Evolutionary conservation across 1,284 basidiomycete species (phyloP).

Genomic region (Boletellus deceptivus): DNA sequence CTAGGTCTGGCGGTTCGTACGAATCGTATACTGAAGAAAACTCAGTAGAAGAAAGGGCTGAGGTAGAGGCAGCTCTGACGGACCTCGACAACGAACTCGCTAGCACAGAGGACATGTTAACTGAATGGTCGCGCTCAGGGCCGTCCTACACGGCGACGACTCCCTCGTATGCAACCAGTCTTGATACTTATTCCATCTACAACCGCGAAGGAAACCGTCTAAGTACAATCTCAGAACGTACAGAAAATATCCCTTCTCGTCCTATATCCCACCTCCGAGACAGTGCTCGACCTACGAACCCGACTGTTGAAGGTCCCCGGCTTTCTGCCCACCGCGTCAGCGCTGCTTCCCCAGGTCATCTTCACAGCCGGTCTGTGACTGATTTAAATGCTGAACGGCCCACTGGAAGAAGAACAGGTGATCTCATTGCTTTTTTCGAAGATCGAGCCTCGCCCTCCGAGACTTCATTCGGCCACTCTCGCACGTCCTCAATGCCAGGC

Average conservation of each 20-base stretch:
- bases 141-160: constrained; percentile 40
- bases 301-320: constrained; percentile 41
- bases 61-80: constrained; percentile 67
- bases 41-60: constrained; percentile 45
- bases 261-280: constrained; percentile 41
- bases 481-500: constrained; percentile 54
- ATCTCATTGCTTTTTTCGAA: constrained; percentile 75
- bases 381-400: constrained; percentile 35
- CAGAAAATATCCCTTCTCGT: constrained; percentile 48
- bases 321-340: constrained; percentile 36
- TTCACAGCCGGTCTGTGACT: constrained; percentile 27
- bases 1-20: constrained; percentile 32
- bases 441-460: constrained; percentile 40
- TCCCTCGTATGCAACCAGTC: constrained; percentile 31
- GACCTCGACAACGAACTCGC: constrained; percentile 64
- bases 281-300: constrained; percentile 33
- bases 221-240: constrained; percentile 62
- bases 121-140: constrained; percentile 49
- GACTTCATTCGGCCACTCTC: constrained; percentile 42
- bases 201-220: constrained; percentile 43
- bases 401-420: constrained; percentile 58
- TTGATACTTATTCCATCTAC: constrained; percentile 35
- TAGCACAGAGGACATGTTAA: constrained; percentile 57
- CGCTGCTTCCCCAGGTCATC: constrained; percentile 26
- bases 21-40: constrained; percentile 44